Conservation (phyloP, 2,329 filamentous ascomycete species). For the Verticillium dahliae region DNA sequence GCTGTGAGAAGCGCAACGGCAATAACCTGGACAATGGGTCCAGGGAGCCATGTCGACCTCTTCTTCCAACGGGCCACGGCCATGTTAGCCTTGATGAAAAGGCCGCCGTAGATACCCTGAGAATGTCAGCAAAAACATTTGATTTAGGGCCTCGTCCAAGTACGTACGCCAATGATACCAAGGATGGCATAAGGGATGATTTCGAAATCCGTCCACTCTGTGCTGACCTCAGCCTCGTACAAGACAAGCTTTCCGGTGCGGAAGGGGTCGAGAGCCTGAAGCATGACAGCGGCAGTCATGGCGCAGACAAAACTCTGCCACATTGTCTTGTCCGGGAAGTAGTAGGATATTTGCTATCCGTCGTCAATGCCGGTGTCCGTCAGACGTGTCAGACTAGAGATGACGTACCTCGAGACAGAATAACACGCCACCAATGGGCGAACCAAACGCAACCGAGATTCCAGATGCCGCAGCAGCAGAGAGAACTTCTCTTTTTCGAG, state of each 20-base stretch:
- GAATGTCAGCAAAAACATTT: slow-evolving; percentile 8
- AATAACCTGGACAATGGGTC: slow-evolving; percentile 73
- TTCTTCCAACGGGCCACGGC: slow-evolving; percentile 75
- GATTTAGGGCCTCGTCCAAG: background rate
- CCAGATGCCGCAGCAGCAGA: slow-evolving; percentile 89
- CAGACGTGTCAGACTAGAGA: slow-evolving; percentile 4
- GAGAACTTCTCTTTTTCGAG: slow-evolving; percentile 85
- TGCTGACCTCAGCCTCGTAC: slow-evolving; percentile 91
- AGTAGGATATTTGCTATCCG: slow-evolving; percentile 78
- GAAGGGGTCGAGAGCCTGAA: slow-evolving; percentile 92
- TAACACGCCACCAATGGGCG: slow-evolving; percentile 87
- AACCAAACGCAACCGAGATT: slow-evolving; percentile 90
- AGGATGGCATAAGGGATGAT: slow-evolving; percentile 81
- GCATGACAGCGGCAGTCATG: slow-evolving; percentile 93
- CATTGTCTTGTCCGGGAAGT: slow-evolving; percentile 99
- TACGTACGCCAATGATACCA: slow-evolving; percentile 67
- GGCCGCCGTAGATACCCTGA: slow-evolving; percentile 81
- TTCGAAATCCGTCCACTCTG: slow-evolving; percentile 91
- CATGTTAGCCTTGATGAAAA: slow-evolving; percentile 96
- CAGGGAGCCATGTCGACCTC: slow-evolving; percentile 55
- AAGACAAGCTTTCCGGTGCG: slow-evolving; percentile 91
- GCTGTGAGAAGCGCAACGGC: slow-evolving; percentile 77
- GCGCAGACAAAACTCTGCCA: slow-evolving; percentile 99
- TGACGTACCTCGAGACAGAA: slow-evolving; percentile 77
- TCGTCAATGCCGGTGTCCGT: background rate